Evolutionary conservation across 1,284 basidiomycete species (phyloP).

Genomic region (Trichosporon coremiiforme): DNA sequence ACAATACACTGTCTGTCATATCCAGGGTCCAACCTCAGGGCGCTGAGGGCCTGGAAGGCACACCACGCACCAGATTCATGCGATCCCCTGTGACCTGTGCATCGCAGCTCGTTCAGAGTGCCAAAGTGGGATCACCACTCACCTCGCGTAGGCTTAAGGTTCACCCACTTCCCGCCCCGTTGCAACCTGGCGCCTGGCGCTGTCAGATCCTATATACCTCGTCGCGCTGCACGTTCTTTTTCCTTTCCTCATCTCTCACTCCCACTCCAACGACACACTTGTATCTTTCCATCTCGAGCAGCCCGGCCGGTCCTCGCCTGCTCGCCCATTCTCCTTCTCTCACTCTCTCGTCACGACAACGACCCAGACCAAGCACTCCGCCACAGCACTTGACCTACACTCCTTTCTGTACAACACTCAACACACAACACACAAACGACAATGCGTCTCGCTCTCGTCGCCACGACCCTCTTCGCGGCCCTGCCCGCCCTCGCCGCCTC

Average conservation of each 20-base stretch:
- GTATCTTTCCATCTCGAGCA: not conserved
- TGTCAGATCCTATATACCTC: not conserved
- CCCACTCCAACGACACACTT: not conserved
- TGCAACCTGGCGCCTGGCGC: not conserved
- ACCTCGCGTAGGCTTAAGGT: not conserved
- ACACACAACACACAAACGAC: not conserved
- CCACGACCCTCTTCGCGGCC: constrained; percentile 9
- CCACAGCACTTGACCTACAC: not conserved
- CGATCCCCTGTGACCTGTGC: not conserved
- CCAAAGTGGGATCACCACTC: not conserved
- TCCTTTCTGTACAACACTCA: not conserved
- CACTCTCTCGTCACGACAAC: not conserved
- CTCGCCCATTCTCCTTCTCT: not conserved
- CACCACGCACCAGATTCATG: not conserved
- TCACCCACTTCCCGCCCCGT: not conserved
- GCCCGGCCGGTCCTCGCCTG: constrained; percentile 13
- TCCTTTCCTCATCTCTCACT: not conserved
- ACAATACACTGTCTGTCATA: not conserved
- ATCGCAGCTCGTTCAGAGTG: not conserved
- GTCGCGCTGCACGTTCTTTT: not conserved
- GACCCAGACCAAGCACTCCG: not conserved
- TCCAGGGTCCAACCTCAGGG: not conserved
- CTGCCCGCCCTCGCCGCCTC: constrained; percentile 7
- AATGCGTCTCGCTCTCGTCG: constrained; percentile 11
- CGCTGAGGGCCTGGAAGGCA: not conserved